Evolutionary conservation across 768 basidiomycete genomes (phyloP).

Genomic region (Termitomyces sp.): DNA sequence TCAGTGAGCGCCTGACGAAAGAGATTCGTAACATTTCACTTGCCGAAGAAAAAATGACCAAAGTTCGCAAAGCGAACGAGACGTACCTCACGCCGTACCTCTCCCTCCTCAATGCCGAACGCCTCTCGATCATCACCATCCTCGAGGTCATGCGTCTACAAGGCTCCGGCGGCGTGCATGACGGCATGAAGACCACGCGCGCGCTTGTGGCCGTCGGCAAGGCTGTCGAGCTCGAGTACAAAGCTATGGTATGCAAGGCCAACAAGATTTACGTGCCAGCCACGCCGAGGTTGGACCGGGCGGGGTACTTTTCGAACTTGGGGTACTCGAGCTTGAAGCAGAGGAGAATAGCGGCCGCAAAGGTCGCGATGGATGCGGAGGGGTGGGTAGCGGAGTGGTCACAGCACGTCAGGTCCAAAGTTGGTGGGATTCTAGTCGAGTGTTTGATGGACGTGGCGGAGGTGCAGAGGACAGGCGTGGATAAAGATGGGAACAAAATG

Average conservation of each 20-base stretch:
- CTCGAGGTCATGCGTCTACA: conserved; percentile 82
- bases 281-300: conserved; percentile 19
- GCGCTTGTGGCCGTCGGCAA: conserved; percentile 76
- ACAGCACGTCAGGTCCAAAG: conserved; percentile 62
- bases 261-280: conserved; percentile 49
- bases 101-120: conserved; percentile 65
- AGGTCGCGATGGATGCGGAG: conserved; percentile 59
- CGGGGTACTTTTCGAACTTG: conserved; percentile 48
- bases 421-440: conserved; percentile 82
- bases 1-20: conserved; percentile 42
- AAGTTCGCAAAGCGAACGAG: background rate
- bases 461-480: conserved; percentile 53
- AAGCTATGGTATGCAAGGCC: conserved; percentile 70
- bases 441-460: conserved; percentile 80
- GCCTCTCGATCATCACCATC: conserved; percentile 84
- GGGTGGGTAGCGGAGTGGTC: conserved; percentile 83
- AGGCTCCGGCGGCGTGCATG: conserved; percentile 67
- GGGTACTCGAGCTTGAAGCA: conserved; percentile 60
- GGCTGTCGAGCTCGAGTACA: conserved; percentile 88
- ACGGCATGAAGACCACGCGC: conserved; percentile 87
- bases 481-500: conserved; percentile 56
- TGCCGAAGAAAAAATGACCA: conserved; percentile 20
- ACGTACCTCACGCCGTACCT: conserved; percentile 61
- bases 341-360: conserved; percentile 60
- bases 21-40: conserved; percentile 44